Conservation (phyloP, 352 stramenopile genomes). For the Globisporangium cederbergense region DNA sequence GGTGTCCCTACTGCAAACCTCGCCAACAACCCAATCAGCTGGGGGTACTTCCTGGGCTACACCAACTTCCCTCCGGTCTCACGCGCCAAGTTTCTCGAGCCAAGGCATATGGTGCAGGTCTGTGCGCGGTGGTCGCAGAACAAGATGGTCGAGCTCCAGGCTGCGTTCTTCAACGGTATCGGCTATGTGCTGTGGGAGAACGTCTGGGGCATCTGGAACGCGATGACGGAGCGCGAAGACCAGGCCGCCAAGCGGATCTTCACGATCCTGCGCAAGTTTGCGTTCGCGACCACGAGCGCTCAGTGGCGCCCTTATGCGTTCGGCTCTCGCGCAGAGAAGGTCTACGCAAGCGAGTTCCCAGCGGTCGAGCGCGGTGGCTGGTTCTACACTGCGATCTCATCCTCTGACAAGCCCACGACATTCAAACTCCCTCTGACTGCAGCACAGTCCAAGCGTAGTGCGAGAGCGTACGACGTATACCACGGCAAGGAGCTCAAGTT, state of each 20-base stretch:
- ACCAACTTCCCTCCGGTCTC: constrained; percentile 64
- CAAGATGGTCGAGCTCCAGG: constrained; percentile 51
- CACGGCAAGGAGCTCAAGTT: constrained; percentile 39
- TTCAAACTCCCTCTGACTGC: constrained; percentile 34
- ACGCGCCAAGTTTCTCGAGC: constrained; percentile 75
- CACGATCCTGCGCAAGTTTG: constrained; percentile 59
- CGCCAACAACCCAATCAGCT: constrained; percentile 73
- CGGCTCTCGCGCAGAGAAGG: constrained; percentile 16
- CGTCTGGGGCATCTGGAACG: constrained; percentile 87
- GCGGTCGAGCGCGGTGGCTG: constrained; percentile 21
- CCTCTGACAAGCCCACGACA: constrained; percentile 21
- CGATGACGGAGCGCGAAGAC: constrained; percentile 68
- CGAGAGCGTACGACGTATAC: constrained; percentile 64
- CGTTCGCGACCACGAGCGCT: constrained; percentile 34
- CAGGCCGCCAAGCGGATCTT: constrained; percentile 61
- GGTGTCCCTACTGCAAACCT: constrained; percentile 62
- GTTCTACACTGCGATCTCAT: constrained; percentile 68
- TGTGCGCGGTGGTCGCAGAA: constrained; percentile 84
- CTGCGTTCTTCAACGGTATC: constrained; percentile 82
- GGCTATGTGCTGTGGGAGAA: constrained; percentile 89
- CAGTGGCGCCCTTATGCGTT: constrained; percentile 54
- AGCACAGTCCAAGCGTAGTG: constrained; percentile 12
- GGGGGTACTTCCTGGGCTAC: constrained; percentile 76
- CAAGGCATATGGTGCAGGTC: constrained; percentile 79
- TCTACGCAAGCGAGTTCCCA: constrained; percentile 53